Base-by-base conservation (phyloP, 1,284 basidiomycete genomes). In the Ganoderma meredithae region DNA sequence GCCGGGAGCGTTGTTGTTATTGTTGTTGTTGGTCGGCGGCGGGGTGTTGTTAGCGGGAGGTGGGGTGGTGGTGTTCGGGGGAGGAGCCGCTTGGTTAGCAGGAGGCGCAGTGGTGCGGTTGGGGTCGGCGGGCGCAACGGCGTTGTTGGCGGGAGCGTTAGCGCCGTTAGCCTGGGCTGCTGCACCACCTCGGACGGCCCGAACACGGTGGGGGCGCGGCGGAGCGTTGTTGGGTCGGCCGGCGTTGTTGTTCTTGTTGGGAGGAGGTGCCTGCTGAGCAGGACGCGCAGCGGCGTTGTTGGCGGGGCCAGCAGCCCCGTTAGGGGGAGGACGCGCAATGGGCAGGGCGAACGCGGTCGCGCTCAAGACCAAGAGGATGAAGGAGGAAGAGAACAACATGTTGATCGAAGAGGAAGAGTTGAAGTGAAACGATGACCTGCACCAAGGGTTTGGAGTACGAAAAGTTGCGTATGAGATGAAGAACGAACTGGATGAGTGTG, bases 301-400 rank as follows among this genome's bases (percentile, higher is more conserved):
- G 22, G n/a, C 12, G 8, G 47, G 22, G 8, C 9, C 47, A 25
- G 22, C 22, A 3, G 47, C 47, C 22, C 25, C 25, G 22, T 12
- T 13, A 8, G 22, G 22, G 59, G 39, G 52, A 31, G 52, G 17
- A 44, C 49, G 62, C 55, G 63, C 63, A 17, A 52, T 17, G 40
- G 22, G 27, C 53, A 59, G 43, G 60, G n/a, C 33, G 58, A 55
- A 43, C 44, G 65, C 36, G 53, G 53, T 43, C 22, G 58, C 62
- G 41, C 40, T 53, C 64, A 64, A 53, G 43, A 49, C 36, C 47
- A 69, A 64, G 43, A 40, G 33, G 60, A 58, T n/a, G 44, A 52
- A 31, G n/a, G 58, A 25, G 58, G 41, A 25, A 39, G 41, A 47
- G 66, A 44, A 59, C 31, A 31, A 13, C 31, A 63, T 61, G 40